A percentile compares a stretch with the other conserved stretches of the same genome.
These are phyloP conservation scores for Cicer judaicum DNA, from an alignment of 306 rosid genomes.

Conservation along the genomic window DNA sequence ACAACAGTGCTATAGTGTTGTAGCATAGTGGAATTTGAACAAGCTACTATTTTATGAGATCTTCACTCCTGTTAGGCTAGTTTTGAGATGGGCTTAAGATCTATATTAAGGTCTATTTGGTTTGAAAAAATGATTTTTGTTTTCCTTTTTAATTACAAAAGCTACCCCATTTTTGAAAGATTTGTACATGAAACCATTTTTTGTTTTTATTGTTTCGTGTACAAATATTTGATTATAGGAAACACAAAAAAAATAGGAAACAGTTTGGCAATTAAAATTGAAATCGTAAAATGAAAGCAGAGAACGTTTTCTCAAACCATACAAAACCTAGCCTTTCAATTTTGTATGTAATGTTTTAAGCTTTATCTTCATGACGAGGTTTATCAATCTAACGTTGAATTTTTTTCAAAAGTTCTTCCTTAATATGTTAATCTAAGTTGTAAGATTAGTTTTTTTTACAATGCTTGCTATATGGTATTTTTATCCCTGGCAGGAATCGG, in stretches of 20 bases:
- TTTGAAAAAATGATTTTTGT: too few species aligned
- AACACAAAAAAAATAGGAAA: not conserved
- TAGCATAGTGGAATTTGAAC: too few species aligned
- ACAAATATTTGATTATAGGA: too few species aligned
- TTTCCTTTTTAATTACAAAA: too few species aligned
- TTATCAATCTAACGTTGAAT: constrained; percentile 1
- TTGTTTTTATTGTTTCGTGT: too few species aligned
- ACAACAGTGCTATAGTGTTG: too few species aligned
- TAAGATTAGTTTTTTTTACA: not conserved
- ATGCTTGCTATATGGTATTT: not conserved
- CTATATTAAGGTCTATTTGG: too few species aligned
- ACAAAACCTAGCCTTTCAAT: not conserved
- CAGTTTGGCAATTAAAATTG: not conserved
- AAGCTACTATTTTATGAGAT: not conserved
- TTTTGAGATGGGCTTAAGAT: not conserved
- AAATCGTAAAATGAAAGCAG: not conserved
- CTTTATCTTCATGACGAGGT: not conserved
- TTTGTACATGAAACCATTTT: too few species aligned
- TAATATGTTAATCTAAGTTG: not conserved
- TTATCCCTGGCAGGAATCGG: constrained; percentile 65
- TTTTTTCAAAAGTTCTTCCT: not conserved
- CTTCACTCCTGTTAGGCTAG: not conserved
- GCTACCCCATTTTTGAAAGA: too few species aligned
- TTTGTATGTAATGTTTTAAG: not conserved
- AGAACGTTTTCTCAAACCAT: too few species aligned